phyloP scores from a whole-genome alignment of 257 asterid species.

The Petrea volubilis region DNA sequence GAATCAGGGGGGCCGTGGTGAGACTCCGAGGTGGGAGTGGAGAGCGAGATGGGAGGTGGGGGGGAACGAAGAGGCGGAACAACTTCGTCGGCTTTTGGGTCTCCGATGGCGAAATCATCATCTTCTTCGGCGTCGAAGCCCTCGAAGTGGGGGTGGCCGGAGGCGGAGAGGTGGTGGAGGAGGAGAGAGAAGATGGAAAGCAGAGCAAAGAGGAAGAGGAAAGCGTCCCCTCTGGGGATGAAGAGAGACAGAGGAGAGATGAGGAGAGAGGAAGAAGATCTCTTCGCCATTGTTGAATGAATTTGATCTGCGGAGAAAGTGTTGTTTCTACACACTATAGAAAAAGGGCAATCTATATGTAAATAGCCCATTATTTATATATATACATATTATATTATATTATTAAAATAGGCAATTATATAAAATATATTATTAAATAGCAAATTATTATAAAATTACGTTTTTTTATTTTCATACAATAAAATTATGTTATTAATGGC shows the following conservation, averaged over 20 bases:
- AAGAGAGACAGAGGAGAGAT: slow-evolving; percentile 48
- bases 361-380: no score
- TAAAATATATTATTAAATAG: no score
- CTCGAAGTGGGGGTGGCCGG: slow-evolving; percentile 68
- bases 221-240: slow-evolving; percentile 52
- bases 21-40: slow-evolving; percentile 48
- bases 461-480: no score
- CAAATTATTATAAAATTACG: no score
- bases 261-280: slow-evolving; percentile 38
- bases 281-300: slow-evolving; percentile 46
- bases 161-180: slow-evolving; percentile 67
- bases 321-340: neutral
- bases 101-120: slow-evolving; percentile 43
- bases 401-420: no score
- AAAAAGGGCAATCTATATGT: neutral
- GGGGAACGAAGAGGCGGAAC: slow-evolving; percentile 38
- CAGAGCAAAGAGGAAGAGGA: slow-evolving; percentile 51
- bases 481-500: no score
- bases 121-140: slow-evolving; percentile 92
- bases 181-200: slow-evolving; percentile 65
- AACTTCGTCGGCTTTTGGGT: slow-evolving; percentile 29
- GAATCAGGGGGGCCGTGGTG: slow-evolving; percentile 67
- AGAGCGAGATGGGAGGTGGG: slow-evolving; percentile 62
- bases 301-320: slow-evolving; percentile 7
- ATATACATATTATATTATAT: no score